Evolutionary conservation across 306 rosid species (phyloP).

Genomic region (Dryas alaskensis): DNA sequence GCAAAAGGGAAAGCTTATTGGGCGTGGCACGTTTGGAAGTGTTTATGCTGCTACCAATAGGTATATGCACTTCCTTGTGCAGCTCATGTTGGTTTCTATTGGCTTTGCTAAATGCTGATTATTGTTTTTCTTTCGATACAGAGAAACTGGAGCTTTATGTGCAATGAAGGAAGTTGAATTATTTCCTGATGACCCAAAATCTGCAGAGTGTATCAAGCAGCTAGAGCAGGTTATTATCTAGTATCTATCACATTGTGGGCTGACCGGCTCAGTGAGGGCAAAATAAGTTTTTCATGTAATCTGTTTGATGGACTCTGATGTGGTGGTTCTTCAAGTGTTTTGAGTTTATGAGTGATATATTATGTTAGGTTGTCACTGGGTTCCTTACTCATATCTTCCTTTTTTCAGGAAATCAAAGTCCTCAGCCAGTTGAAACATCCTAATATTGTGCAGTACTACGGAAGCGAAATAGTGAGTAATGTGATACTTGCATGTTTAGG

Average conservation of each 20-base stretch:
- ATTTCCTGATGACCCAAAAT: constrained; percentile 84
- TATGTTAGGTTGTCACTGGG: constrained; percentile 2
- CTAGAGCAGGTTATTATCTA: constrained; percentile 70
- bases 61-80: constrained; percentile 34
- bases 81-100: constrained; percentile 22
- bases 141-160: constrained; percentile 94
- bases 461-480: constrained; percentile 84
- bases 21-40: constrained; percentile 98
- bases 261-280: not conserved
- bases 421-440: constrained; percentile 87
- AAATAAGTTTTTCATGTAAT: not conserved
- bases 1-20: constrained; percentile 95
- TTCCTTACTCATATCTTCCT: constrained; percentile 19
- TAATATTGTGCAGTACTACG: constrained; percentile 92
- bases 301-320: constrained; percentile 2
- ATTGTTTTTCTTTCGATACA: constrained; percentile 20
- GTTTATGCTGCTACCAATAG: constrained; percentile 90
- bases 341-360: not conserved
- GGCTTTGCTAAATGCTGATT: constrained; percentile 20
- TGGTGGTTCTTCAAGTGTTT: not conserved
- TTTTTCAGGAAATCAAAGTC: constrained; percentile 79
- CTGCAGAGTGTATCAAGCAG: constrained; percentile 87
- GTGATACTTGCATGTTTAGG: constrained; percentile 23
- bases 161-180: constrained; percentile 98
- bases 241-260: not conserved